Conservation (phyloP, 495 filamentous ascomycete genomes). For the Aspergillus haitiensis region DNA sequence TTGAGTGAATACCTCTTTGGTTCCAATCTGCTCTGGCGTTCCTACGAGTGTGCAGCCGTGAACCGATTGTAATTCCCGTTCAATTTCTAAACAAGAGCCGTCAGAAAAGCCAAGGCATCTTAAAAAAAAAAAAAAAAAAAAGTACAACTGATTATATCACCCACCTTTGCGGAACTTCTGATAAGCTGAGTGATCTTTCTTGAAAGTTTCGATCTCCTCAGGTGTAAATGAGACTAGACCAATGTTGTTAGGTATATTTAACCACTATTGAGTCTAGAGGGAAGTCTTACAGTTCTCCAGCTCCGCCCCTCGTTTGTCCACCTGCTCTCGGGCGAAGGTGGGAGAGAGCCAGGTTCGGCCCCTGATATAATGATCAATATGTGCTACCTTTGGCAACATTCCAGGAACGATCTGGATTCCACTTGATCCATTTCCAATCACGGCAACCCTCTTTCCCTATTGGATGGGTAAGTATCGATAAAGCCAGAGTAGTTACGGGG, state of each 20-base stretch:
- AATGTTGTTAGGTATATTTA: background rate
- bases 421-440: conserved; percentile 56
- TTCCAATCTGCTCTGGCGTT: conserved; percentile 38
- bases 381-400: conserved; percentile 53
- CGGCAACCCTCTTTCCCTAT: conserved; percentile 49
- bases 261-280: background rate
- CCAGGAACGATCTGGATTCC: conserved; percentile 61
- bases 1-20: conserved; percentile 35
- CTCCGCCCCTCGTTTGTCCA: conserved; percentile 32
- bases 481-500: background rate
- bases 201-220: conserved; percentile 49
- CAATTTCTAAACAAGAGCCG: conserved; percentile 34
- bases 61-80: conserved; percentile 49
- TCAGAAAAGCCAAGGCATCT: background rate
- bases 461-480: conserved; percentile 21
- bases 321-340: conserved; percentile 34
- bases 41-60: conserved; percentile 42
- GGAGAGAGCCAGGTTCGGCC: conserved; percentile 48
- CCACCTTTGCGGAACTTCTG: conserved; percentile 47
- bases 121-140: background rate
- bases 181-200: conserved; percentile 39
- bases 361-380: conserved; percentile 47
- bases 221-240: conserved; percentile 37
- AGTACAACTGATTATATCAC: background rate
- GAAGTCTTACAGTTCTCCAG: conserved; percentile 38